phyloP scores from a whole-genome alignment of 805 yeast species.

The Pichia cabralensis region DNA sequence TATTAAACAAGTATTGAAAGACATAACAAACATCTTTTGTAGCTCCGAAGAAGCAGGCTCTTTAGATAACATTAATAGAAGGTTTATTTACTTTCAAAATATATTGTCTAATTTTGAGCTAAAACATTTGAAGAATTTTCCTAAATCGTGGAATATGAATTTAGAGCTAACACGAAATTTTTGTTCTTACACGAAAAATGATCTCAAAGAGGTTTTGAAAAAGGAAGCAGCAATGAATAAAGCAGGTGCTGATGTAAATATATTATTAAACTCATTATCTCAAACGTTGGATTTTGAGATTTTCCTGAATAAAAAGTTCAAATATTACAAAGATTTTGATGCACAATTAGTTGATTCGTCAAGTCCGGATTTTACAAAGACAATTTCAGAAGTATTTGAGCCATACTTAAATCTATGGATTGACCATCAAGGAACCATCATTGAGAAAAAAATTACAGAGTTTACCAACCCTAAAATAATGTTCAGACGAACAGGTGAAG shows the following conservation, averaged over 20 bases:
- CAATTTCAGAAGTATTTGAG: constrained; percentile 62
- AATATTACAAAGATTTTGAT: constrained; percentile 28
- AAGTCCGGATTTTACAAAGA: constrained; percentile 25
- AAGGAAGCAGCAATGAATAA: constrained; percentile 29
- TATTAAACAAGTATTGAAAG: constrained; percentile 57
- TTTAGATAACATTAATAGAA: constrained; percentile 70
- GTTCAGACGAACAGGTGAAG: constrained; percentile 30
- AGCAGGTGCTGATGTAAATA: constrained; percentile 40
- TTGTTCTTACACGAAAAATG: constrained; percentile 59
- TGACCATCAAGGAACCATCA: constrained; percentile 61
- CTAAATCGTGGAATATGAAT: constrained; percentile 62
- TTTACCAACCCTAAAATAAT: constrained; percentile 51
- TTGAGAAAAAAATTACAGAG: constrained; percentile 53
- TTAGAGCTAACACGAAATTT: constrained; percentile 50
- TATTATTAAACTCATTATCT: constrained; percentile 58
- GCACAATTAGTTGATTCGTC: constrained; percentile 25
- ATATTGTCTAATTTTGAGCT: constrained; percentile 48
- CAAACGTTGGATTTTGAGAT: constrained; percentile 80
- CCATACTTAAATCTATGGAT: constrained; percentile 85
- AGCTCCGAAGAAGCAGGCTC: constrained; percentile 90
- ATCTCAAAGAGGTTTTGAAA: constrained; percentile 44
- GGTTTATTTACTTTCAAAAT: constrained; percentile 75
- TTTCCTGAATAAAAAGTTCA: constrained; percentile 54
- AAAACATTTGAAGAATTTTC: constrained; percentile 47
- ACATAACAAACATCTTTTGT: constrained; percentile 65